phyloP scores from a whole-genome alignment of 441 rosid genomes.

The Mallotus japonicus region DNA sequence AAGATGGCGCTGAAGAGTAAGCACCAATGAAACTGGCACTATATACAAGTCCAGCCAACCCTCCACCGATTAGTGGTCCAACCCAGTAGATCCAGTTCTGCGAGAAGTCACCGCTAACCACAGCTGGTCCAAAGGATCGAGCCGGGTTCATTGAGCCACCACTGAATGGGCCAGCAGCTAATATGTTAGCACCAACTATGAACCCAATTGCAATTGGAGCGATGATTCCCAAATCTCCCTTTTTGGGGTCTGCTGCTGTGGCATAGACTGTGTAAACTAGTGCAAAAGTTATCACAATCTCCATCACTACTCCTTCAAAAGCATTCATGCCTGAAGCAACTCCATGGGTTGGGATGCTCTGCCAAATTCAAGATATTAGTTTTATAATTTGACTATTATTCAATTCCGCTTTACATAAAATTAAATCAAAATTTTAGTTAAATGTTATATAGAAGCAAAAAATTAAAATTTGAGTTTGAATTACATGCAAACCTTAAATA shows the following conservation, averaged over 20 bases:
- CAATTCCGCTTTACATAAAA: neutral
- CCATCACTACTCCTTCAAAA: conserved; percentile 62
- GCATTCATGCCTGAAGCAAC: conserved; percentile 67
- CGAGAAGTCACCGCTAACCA: conserved; percentile 67
- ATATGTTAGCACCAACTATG: conserved; percentile 84
- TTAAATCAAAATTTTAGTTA: too few relatives aligned
- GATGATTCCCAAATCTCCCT: conserved; percentile 65
- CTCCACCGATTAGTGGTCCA: conserved; percentile 84
- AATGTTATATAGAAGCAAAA: too few relatives aligned
- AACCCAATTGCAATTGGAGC: conserved; percentile 96
- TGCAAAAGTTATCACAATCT: conserved; percentile 73
- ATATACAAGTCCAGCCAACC: conserved; percentile 71
- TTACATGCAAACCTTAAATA: too few relatives aligned
- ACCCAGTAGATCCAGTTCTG: conserved; percentile 81
- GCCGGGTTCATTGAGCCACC: conserved; percentile 98
- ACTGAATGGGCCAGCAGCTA: conserved; percentile 90
- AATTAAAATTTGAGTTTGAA: too few relatives aligned
- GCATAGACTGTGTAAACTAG: conserved; percentile 85
- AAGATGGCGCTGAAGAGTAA: conserved; percentile 39
- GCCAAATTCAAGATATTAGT: conserved; percentile 15
- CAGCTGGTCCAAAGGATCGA: conserved; percentile 85
- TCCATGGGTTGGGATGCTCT: conserved; percentile 78
- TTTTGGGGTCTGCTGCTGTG: conserved; percentile 84
- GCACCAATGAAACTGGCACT: conserved; percentile 70
- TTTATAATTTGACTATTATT: neutral